phyloP scores from a whole-genome alignment of 768 basidiomycete species.

The Mycena capillaripes region DNA sequence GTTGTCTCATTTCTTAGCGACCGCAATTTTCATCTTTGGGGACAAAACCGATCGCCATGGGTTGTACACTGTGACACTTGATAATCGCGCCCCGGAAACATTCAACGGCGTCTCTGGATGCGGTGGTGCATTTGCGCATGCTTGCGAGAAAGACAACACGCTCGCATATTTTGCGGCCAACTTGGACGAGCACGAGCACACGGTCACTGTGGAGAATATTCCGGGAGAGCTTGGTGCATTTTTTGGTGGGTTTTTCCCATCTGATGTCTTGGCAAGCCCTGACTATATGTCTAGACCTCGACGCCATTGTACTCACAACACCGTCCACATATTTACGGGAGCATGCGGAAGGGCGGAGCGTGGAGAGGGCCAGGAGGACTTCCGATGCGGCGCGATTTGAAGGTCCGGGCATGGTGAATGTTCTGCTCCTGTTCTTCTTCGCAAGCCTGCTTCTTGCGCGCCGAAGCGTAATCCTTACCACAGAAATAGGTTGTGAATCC shows the following conservation, averaged over 20 bases:
- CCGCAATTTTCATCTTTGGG: constrained; percentile 35
- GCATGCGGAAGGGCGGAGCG: too few relatives aligned
- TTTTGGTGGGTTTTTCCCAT: constrained; percentile 23
- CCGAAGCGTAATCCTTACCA: too few relatives aligned
- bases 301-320: neutral
- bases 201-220: constrained; percentile 25
- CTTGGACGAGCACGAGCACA: constrained; percentile 3
- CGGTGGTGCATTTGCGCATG: constrained; percentile 35
- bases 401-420: too few relatives aligned
- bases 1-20: too few relatives aligned
- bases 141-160: constrained; percentile 37
- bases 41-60: constrained; percentile 42
- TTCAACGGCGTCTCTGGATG: constrained; percentile 39
- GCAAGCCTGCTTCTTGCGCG: too few relatives aligned
- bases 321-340: neutral
- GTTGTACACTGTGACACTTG: constrained; percentile 38
- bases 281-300: neutral
- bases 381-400: too few relatives aligned
- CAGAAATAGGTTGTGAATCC: too few relatives aligned
- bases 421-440: too few relatives aligned
- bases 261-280: too few relatives aligned
- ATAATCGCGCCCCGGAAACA: constrained; percentile 16
- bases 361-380: too few relatives aligned
- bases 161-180: constrained; percentile 30
- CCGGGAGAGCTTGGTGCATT: constrained; percentile 29